Percentiles rank a stretch among this genome's conserved stretches.
These are phyloP conservation scores for Polychytrium aggregatum DNA, from an alignment of 192 early-diverging fungal species.

Conservation along the genomic window DNA sequence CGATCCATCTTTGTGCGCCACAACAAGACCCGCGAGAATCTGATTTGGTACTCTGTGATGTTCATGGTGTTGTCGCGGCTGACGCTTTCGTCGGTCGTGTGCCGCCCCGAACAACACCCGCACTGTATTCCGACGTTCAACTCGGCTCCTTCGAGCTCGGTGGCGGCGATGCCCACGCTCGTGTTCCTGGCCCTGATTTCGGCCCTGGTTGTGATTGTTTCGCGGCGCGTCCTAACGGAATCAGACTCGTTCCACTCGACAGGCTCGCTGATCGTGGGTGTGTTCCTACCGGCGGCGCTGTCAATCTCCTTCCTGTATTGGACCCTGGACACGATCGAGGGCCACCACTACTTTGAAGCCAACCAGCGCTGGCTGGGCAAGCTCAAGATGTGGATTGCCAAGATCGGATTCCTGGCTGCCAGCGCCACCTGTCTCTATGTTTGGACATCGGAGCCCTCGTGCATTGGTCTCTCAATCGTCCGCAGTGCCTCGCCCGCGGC, in stretches of 20 bases:
- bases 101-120: slow-evolving; percentile 79
- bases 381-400: slow-evolving; percentile 24
- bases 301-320: slow-evolving; percentile 33
- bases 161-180: slow-evolving; percentile 36
- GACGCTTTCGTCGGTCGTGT: slow-evolving; percentile 63
- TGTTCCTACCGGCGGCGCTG: too few species aligned
- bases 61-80: too few species aligned
- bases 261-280: slow-evolving; percentile 26
- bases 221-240: too few species aligned
- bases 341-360: slow-evolving; percentile 13
- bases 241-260: too few species aligned
- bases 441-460: slow-evolving; percentile 18
- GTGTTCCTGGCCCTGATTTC: slow-evolving; percentile 24
- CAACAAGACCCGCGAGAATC: slow-evolving; percentile 4
- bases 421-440: slow-evolving; percentile 13
- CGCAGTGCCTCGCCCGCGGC: too few species aligned
- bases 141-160: slow-evolving; percentile 37
- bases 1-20: slow-evolving; percentile 8
- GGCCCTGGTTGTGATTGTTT: slow-evolving; percentile 25
- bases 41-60: slow-evolving; percentile 8
- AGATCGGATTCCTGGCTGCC: slow-evolving; percentile 11
- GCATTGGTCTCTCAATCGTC: too few species aligned
- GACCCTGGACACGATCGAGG: slow-evolving; percentile 32
- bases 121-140: slow-evolving; percentile 76
- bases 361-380: background rate